Evolutionary conservation across 1,284 basidiomycete species (phyloP), one percentile per base, ranked within the genome.

Genomic region (Puccinia brachypodii): DNA sequence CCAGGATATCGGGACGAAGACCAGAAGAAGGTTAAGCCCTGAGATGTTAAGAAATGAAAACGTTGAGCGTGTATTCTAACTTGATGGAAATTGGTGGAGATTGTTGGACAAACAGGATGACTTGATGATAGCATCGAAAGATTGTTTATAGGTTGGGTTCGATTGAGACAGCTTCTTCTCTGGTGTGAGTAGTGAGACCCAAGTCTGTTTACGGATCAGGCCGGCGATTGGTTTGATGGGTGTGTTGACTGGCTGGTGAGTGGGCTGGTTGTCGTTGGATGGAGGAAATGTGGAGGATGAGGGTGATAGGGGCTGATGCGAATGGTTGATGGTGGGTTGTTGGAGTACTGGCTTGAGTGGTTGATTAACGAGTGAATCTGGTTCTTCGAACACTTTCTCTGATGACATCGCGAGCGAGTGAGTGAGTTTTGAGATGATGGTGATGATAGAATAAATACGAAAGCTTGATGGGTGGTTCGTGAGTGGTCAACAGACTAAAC

Each of bases 1-100:
- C 88, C 88, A 89, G 81, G 84, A 85, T 71, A 87, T 85, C 0
- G 88, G 88, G 42, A 88, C 87, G 83, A 88, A 88, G 28, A 89
- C 83, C 42, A 88, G 85, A 19, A 89, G 84, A 16, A 88, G 82
- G 80, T 88, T 88, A 83, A 89, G 83, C 87, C 87, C 76, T 78
- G 42, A 13, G 40, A n/a, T 31, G 7, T 14, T 13, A 73, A 76
- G 38, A 58, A 1, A 2, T 71, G 28, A 42, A 22, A 42, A 16
- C 40, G 47, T 31, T n/a, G 56, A 36, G 25, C 58, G 72, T 31
- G 47, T 8, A 71, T 42, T 36, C 19, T 53, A 38, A 14, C n/a
- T 68, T 40, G n/a, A 53, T 28, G 8, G n/a, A 58, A 14, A 58
- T 58, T n/a, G 60, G 60, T 33, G 2, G 28, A 25, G 8, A 13